Percentiles rank a stretch among this genome's conserved stretches.
Evolutionary conservation across 2,329 filamentous ascomycete genomes (phyloP).

Genomic region (Colletotrichum horii): DNA sequence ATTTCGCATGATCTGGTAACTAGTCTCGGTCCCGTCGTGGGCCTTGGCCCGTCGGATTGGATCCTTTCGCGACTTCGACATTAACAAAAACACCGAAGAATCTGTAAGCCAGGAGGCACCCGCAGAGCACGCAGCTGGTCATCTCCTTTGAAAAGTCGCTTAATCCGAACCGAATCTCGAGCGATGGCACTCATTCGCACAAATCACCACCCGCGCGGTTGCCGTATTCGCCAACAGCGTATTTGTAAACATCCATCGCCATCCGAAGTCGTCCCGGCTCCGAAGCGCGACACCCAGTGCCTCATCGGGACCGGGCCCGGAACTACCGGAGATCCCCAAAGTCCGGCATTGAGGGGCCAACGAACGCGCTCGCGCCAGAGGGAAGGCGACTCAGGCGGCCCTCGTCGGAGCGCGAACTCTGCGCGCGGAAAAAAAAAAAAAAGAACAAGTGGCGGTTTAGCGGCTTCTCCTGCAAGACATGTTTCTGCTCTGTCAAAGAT

Average conservation of each 20-base stretch:
- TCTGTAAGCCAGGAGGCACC: accelerated
- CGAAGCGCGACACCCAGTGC: not conserved
- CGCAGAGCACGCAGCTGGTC: not conserved
- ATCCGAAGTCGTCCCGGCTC: not conserved
- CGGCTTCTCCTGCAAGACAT: not conserved
- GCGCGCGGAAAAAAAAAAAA: not conserved
- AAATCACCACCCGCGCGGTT: not conserved
- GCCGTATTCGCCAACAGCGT: not conserved
- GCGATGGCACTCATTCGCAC: accelerated
- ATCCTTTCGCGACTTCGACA: not conserved
- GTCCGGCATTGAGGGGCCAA: not conserved
- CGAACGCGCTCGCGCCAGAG: not conserved
- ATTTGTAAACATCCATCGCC: not conserved
- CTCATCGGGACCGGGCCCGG: not conserved
- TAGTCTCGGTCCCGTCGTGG: not conserved
- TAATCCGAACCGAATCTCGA: not conserved
- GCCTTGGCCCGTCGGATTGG: not conserved
- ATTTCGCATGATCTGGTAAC: not conserved
- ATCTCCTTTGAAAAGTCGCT: not conserved
- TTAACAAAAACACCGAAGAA: not conserved
- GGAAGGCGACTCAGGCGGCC: not conserved
- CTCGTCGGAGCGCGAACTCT: not conserved
- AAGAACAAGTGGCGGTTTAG: not conserved
- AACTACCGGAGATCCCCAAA: constrained; percentile 14
- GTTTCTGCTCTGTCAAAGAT: not conserved